Base-by-base conservation (phyloP, 805 yeast species). In the Cyberlindnera meyerae region DNA sequence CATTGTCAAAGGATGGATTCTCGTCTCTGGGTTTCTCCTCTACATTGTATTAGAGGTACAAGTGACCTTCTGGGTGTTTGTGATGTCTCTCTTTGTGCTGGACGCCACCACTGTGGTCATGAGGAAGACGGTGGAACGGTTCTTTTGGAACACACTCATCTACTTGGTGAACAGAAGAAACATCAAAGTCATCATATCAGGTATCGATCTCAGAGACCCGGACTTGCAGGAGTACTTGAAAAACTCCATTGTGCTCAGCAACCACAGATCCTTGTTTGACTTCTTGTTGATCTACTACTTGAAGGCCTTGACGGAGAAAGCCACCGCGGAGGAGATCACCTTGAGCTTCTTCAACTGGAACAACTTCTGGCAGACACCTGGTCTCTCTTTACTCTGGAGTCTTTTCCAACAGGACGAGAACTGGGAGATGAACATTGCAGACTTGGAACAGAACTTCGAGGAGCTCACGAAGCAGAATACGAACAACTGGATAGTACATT, bases 331-430 rank as follows among this genome's bases (percentile, higher is more conserved):
- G 37, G 41, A 31, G 28, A 31, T 40, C 37, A 18, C 48, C 47
- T 22, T 77, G n/a, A 71, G 67, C 34, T 82, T 79, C 55, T 74
- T 83, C 49, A 68, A 80, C 1, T 86, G 95, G 95, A 81, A 77
- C 34, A 54, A 64, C 6, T 49, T 82, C 3, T 74, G 86, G 77
- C 59, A 66, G 16, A 63, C 81, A 0, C 94, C 95, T 0, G 69
- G 71, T 2, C 24, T 77, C 1, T 58, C 63, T 22, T 55, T 76
- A 3, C 44, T 77, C 11, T 54, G 65, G 34, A 70, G 71, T 37
- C 63, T 79, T 24, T 48, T 73, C 8, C 66, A 68, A 30, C 66
- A 73, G 30, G 88, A 83, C 53, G 95, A 85, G 45, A 85, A 84
- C 49, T 77, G 84, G 82, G 74, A 47, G 9, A 43, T 64, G 30